These are phyloP conservation scores for Mitragyna speciosa DNA, from an alignment of 257 asterid genomes.

Conservation along the genomic window DNA sequence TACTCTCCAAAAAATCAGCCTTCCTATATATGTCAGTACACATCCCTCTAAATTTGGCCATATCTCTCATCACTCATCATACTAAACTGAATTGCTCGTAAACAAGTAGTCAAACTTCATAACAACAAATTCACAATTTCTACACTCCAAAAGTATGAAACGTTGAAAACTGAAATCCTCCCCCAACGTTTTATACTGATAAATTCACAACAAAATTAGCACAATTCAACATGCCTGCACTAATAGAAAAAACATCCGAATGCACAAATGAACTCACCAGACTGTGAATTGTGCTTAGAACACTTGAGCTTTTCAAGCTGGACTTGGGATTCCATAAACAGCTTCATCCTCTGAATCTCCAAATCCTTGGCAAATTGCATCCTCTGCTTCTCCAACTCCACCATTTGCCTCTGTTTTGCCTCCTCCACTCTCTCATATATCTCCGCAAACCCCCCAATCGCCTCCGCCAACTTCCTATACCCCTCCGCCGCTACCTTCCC, in stretches of 20 bases:
- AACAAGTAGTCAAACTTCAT: neutral
- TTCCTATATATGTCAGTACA: neutral
- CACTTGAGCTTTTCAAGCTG: slow-evolving; percentile 69
- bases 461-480: slow-evolving; percentile 57
- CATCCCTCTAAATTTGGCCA: neutral
- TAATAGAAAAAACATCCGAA: neutral
- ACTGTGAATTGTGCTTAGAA: slow-evolving; percentile 36
- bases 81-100: neutral
- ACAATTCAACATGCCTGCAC: neutral
- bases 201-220: neutral
- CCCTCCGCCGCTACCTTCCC: slow-evolving; percentile 40
- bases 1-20: neutral
- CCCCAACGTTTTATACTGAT: neutral
- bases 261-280: slow-evolving; percentile 40
- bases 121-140: neutral
- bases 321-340: slow-evolving; percentile 71
- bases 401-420: slow-evolving; percentile 79
- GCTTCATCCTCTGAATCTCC: slow-evolving; percentile 85
- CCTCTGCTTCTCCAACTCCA: slow-evolving; percentile 90
- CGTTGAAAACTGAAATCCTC: neutral
- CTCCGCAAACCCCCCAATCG: slow-evolving; percentile 57
- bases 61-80: neutral
- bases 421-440: slow-evolving; percentile 77
- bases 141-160: neutral
- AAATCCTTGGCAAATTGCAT: slow-evolving; percentile 83